Base-by-base conservation (phyloP, 495 filamentous ascomycete species). In the Penicillium salamii region DNA sequence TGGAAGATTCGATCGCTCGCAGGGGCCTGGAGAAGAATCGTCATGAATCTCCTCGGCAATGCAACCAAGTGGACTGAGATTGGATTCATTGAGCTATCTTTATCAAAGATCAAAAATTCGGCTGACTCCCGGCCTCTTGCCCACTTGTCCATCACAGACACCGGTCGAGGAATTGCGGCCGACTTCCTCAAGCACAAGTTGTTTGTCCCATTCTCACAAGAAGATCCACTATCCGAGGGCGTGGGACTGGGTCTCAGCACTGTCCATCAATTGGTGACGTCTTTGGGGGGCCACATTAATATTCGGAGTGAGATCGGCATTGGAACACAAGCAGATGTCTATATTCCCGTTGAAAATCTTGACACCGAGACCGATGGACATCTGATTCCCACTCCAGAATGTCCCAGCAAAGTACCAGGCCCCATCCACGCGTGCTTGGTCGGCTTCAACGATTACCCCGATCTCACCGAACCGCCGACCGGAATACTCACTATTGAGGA, bases 31-130 rank as follows among this genome's bases (percentile, higher is more conserved):
- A 72, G 81, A 28, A 71, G 86, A 17, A 76, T 88, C 11, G 71
- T 90, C 20, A 84, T 88, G 81, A 89, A 90, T 54, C 58, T 89
- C 1, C 78, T 87, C 28, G 83, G 86, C 8, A 90, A 90, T 61
- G 78, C 86, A 0, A 66, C 88, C 19, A 90, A 90, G 46, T 87
- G 83, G 61, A 87, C 81, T 5, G 64, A 59, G 9, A 59, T 65
- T 0, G 86, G 86, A 3, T 80, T 74, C 51, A 80, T 90, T 28
- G 72, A 78, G 23, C 68, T 89, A 5, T 71, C 68, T 0, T 66
- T 87, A 13, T 49, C 70, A 61, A 44, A 68, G 67, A 46, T 50
- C 38, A 45, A 42, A 57, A 42, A 49, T n/a, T 31, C 54, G 32
- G 34, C 59, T 13, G 45, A 65, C 8, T 32, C 55, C 14, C 28